Evolutionary conservation across 2,329 filamentous ascomycete genomes (phyloP), one percentile per base, ranked within the genome.

Genomic region (Parafenestella ontariensis): DNA sequence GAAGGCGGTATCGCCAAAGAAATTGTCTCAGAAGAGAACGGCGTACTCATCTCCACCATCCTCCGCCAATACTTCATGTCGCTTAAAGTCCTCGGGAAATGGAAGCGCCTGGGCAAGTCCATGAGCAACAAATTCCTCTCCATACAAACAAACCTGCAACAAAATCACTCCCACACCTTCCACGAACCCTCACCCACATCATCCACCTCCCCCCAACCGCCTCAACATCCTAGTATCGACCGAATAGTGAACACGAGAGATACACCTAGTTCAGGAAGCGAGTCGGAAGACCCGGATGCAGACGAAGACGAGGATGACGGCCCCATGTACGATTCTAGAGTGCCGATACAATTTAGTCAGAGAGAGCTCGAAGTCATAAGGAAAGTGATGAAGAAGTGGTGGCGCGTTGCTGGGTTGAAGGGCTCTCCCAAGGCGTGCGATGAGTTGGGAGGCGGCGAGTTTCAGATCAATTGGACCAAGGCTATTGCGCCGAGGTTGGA

Each of bases 21-120:
- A 70, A 78, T 96, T 15, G 88, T 96, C 5, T 87, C 87, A 26
- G 92, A 96, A 68, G 92, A 97, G 71, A 93, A 90, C 63, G 93
- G 92, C 3, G 87, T 96, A 15, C 82, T 96, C 51, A 91, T 96
- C 65, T 92, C 89, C 44, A 91, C 90, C 69, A 88, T 97, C 73
- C 82, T 97, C 18, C 86, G 92, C 11, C 92, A 96, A 72, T 96
- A 96, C 76, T 96, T 96, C 76, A 89, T 96, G 83, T 90, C 88
- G 6, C 81, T 96, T 39, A 90, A 91, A 51, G 89, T 93, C 1
- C 78, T 96, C 23, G 90, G 91, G 17, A 86, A 86, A 66, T 96
- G 92, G 92, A 87, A 85, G 55, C 82, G 87, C 53, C 90, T 90
- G 79, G 85, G 88, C 13, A 79, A 83, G 1, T 82, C 81, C 54